phyloP scores from a whole-genome alignment of 164 flowering plant genomes.

The Platanus orientalis region DNA sequence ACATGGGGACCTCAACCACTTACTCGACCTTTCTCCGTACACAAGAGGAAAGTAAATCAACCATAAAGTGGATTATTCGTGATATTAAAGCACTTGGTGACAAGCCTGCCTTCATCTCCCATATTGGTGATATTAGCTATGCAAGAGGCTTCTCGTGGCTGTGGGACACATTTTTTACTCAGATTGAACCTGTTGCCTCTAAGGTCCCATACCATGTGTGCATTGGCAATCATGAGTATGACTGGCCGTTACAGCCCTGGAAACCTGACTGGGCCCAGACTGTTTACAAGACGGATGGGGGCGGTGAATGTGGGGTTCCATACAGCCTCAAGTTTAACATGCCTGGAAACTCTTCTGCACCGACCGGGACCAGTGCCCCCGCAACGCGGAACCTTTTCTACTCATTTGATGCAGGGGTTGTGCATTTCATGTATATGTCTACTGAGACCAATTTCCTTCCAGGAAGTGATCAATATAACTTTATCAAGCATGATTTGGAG shows the following conservation, averaged over 20 bases:
- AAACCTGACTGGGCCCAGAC: constrained; percentile 70
- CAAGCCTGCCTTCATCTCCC: constrained; percentile 83
- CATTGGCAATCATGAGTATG: constrained; percentile 96
- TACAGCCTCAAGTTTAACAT: constrained; percentile 84
- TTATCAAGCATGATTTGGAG: constrained; percentile 68
- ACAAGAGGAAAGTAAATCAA: constrained; percentile 85
- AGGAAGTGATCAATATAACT: constrained; percentile 74
- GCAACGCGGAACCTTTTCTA: constrained; percentile 78
- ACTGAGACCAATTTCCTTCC: constrained; percentile 92
- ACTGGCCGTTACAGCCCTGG: constrained; percentile 96
- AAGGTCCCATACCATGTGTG: constrained; percentile 86
- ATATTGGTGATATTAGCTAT: constrained; percentile 96
- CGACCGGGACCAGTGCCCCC: constrained; percentile 72
- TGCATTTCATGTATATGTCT: constrained; percentile 84
- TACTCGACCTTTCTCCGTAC: constrained; percentile 70
- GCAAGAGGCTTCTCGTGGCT: constrained; percentile 95
- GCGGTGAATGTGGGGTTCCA: constrained; percentile 98
- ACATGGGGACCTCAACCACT: constrained; percentile 88
- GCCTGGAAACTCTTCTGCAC: constrained; percentile 88
- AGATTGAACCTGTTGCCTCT: constrained; percentile 84
- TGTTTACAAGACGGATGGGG: constrained; percentile 68
- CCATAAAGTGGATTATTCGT: constrained; percentile 83
- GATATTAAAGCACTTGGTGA: constrained; percentile 83
- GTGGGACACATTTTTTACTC: constrained; percentile 90
- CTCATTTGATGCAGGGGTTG: constrained; percentile 69